These are phyloP conservation scores for Zymoseptoria crescenta DNA, from an alignment of 2,329 filamentous ascomycete species.

Conservation along the genomic window DNA sequence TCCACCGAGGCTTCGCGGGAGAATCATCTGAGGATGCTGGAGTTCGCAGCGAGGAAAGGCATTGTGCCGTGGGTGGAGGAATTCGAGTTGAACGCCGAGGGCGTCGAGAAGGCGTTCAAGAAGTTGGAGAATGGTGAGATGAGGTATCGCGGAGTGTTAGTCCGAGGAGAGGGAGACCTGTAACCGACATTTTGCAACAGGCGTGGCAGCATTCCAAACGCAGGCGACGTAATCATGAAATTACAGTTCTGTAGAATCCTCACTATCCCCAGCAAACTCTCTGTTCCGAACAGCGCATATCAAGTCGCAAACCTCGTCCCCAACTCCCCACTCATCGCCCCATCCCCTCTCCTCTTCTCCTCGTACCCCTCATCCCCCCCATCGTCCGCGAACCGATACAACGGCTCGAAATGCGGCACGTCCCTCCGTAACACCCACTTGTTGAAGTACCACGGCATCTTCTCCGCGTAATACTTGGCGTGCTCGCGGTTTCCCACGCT, in stretches of 20 bases:
- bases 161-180: background rate
- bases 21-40: constrained; percentile 35
- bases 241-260: background rate
- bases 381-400: constrained; percentile 8
- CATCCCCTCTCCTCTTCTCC: background rate
- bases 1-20: constrained; percentile 27
- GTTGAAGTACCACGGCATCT: constrained; percentile 20
- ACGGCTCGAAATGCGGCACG: constrained; percentile 9
- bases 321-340: background rate
- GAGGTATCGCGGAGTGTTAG: constrained; percentile 39
- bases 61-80: constrained; percentile 40
- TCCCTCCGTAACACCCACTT: constrained; percentile 15
- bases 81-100: constrained; percentile 35
- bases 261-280: background rate
- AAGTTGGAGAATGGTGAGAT: constrained; percentile 36
- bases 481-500: constrained; percentile 20
- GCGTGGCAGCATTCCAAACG: no score
- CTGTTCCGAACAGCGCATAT: background rate
- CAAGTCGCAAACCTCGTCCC: background rate
- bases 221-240: background rate
- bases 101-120: constrained; percentile 36
- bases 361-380: background rate
- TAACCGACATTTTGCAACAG: background rate
- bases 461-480: constrained; percentile 20
- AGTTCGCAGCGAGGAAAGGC: constrained; percentile 35